These are phyloP conservation scores for Saccharum officinarum DNA, from an alignment of 176 grass and related monocot species.

Conservation along the genomic window DNA sequence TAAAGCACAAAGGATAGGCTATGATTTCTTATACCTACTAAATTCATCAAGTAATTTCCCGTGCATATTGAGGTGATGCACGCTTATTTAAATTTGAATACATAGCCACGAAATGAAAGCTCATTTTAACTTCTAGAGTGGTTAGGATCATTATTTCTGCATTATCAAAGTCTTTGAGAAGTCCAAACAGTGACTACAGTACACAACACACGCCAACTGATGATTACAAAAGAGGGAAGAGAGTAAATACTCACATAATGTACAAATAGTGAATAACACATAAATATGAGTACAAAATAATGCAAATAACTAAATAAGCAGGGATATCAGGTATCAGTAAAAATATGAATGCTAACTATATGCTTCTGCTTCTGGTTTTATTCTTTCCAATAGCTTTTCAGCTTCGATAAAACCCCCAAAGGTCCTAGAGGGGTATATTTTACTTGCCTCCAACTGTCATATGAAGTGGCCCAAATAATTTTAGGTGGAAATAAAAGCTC, in stretches of 20 bases:
- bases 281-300: background rate
- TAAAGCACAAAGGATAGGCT: background rate
- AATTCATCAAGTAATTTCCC: background rate
- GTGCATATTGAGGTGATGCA: background rate
- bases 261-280: background rate
- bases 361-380: constrained; percentile 56
- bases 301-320: background rate
- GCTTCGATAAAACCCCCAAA: constrained; percentile 70
- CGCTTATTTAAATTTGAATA: background rate
- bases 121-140: background rate
- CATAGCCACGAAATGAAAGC: background rate
- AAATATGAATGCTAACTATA: constrained; percentile 25
- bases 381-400: constrained; percentile 64
- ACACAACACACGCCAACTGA: background rate
- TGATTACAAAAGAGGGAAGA: background rate
- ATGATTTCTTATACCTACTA: background rate
- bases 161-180: background rate
- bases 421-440: constrained; percentile 72
- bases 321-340: background rate
- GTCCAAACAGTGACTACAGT: background rate
- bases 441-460: constrained; percentile 66
- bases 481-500: background rate
- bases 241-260: background rate
- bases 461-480: constrained; percentile 17
- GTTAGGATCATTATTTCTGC: background rate